Conservation (phyloP, 1,284 basidiomycete genomes). For the Ceratobasidium sp. region DNA sequence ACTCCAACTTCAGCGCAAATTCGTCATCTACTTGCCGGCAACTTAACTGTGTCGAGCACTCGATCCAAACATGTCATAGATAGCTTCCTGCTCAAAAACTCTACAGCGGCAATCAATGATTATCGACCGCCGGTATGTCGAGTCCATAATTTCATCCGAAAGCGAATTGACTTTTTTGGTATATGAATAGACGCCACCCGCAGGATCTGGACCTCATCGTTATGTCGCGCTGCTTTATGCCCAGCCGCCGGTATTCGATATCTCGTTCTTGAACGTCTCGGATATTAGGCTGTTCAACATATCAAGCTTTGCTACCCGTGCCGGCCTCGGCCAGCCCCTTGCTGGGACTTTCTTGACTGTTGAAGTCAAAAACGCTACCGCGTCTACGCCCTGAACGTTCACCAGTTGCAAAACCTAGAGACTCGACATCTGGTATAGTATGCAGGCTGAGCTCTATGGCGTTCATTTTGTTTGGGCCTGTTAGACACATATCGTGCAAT, state of each 20-base stretch:
- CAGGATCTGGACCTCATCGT: slow-evolving; percentile 40
- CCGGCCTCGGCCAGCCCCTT: slow-evolving; percentile 34
- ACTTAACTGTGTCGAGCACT: slow-evolving; percentile 20
- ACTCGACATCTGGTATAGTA: too few relatives aligned
- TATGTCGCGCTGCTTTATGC: slow-evolving; percentile 44
- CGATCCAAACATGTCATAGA: slow-evolving; percentile 10
- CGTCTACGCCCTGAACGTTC: too few relatives aligned
- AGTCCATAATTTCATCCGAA: neutral
- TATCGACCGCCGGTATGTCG: slow-evolving; percentile 34
- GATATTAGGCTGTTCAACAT: slow-evolving; percentile 37
- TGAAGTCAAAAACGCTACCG: slow-evolving; percentile 25
- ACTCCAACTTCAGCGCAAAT: slow-evolving; percentile 37
- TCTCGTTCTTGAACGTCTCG: slow-evolving; percentile 33
- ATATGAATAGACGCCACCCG: slow-evolving; percentile 23
- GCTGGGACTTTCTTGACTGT: slow-evolving; percentile 45
- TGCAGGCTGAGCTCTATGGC: too few relatives aligned
- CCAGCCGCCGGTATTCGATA: slow-evolving; percentile 35
- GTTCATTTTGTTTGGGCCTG: too few relatives aligned
- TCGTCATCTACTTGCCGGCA: slow-evolving; percentile 35
- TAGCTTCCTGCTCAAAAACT: slow-evolving; percentile 35
- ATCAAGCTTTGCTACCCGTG: slow-evolving; percentile 31
- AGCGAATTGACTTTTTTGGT: neutral
- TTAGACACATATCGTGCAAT: too few relatives aligned
- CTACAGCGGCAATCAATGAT: slow-evolving; percentile 26
- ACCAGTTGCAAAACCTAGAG: too few relatives aligned